Evolutionary conservation across 1,284 basidiomycete genomes (phyloP), one percentile per base, ranked within the genome.

Genomic region (Ustilago hordei): DNA sequence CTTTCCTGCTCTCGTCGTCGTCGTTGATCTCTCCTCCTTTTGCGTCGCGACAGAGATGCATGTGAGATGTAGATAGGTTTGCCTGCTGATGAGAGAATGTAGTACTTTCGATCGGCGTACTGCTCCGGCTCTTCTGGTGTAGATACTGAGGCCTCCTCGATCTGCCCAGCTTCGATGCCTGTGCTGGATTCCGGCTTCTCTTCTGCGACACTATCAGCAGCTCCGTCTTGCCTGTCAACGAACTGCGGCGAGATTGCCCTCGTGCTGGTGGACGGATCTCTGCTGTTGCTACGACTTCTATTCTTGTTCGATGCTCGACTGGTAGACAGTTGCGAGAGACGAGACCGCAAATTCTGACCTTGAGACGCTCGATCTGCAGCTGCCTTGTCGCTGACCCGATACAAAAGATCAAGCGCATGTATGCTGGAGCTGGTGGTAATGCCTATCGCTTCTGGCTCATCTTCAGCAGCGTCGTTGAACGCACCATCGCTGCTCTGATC

Each of bases 51-150:
- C 8, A 65, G 66, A 31, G 60, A 78, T 19, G 68, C 59, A 48
- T 81, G 70, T 3, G 74, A 77, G 53, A 78, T 69, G 75, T 75
- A 83, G 69, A 83, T 78, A 8, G 80, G 80, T 61, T 83, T 83
- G 23, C 81, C 81, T 3, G 81, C 81, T 1, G 74, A 75, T 12
- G 75, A 81, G 36, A 83, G 65, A 55, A 83, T 76, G 62, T 71
- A 80, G 64, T 83, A 83, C 54, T 74, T 77, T 34, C 75, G 64
- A 60, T 69, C 61, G 7, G 75, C 66, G 23, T 64, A 79, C 13
- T 55, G 59, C 36, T 70, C 76, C 6, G 48, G 9, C 12, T 59
- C 54, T 1, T 2, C 15, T 15, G 32, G n/a, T 0, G 35, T 23
- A 2, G 31, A 12, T 7, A 6, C 28, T 15, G 60, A 19, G 9